Evolutionary conservation across 208 protist species (phyloP).

Genomic region (Trypanosoma scelopori): DNA sequence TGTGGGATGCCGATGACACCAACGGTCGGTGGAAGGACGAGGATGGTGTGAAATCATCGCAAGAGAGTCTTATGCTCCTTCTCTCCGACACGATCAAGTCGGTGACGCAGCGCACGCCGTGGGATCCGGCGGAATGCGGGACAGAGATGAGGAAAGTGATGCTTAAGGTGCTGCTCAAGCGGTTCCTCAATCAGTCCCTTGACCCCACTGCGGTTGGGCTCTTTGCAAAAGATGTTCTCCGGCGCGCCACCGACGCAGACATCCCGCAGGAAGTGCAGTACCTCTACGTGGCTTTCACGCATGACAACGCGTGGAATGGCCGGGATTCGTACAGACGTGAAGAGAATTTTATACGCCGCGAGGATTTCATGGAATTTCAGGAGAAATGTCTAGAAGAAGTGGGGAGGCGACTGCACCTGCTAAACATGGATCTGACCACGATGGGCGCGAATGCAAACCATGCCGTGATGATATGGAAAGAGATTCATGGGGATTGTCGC

Average conservation of each 20-base stretch:
- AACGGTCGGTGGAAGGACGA: neutral
- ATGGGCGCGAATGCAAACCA: slow-evolving; percentile 1
- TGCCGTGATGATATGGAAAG: slow-evolving; percentile 7
- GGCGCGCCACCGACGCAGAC: slow-evolving; percentile 2
- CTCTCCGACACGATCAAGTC: slow-evolving; percentile 12
- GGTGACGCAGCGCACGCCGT: slow-evolving; percentile 14
- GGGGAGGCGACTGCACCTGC: slow-evolving; percentile 8
- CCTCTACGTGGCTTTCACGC: slow-evolving; percentile 15
- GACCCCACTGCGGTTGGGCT: slow-evolving; percentile 10
- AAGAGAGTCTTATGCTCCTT: slow-evolving; percentile 8
- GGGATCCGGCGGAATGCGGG: slow-evolving; percentile 13
- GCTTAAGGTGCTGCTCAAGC: slow-evolving; percentile 10
- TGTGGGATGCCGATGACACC: neutral
- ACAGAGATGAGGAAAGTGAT: slow-evolving; percentile 8
- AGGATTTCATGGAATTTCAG: slow-evolving; percentile 5
- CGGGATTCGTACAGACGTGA: slow-evolving; percentile 9
- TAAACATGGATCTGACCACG: slow-evolving; percentile 10
- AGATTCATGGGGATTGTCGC: slow-evolving; percentile 21
- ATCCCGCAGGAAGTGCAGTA: slow-evolving; percentile 13
- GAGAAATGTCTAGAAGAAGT: slow-evolving; percentile 16
- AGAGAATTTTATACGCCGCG: slow-evolving; percentile 14
- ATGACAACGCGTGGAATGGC: slow-evolving; percentile 7
- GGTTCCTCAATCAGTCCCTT: slow-evolving; percentile 20
- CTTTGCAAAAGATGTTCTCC: slow-evolving; percentile 20
- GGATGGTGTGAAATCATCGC: neutral